These are phyloP conservation scores for Durio zibethinus DNA, from an alignment of 345 rosid species.

Conservation along the genomic window DNA sequence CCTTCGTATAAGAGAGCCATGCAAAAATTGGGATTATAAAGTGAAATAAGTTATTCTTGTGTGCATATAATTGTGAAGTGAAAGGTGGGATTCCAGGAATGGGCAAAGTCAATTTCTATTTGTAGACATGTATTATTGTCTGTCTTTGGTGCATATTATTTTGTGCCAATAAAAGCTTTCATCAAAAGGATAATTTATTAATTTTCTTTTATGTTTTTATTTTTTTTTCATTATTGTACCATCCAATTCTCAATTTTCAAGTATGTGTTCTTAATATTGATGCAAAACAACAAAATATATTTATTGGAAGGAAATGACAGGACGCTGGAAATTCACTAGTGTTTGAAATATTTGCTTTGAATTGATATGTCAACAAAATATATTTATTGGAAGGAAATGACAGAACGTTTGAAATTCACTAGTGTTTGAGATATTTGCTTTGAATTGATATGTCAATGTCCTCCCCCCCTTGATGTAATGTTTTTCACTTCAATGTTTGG, in stretches of 20 bases:
- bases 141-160: conserved; percentile 18
- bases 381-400: not conserved
- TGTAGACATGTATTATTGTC: conserved; percentile 12
- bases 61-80: conserved; percentile 1
- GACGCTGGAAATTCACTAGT: not conserved
- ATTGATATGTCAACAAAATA: not conserved
- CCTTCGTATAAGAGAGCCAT: conserved; percentile 11
- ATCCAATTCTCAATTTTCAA: not conserved
- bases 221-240: not conserved
- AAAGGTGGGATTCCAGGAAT: not conserved
- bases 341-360: not conserved
- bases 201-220: not conserved
- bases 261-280: not conserved
- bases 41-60: conserved; percentile 7
- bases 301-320: not conserved
- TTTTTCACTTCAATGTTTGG: not conserved
- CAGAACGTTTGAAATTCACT: not conserved
- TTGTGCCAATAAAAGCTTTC: conserved; percentile 18
- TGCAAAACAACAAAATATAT: not conserved
- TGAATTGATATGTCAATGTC: conserved; percentile 3
- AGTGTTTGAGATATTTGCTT: not conserved
- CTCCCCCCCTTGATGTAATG: not conserved
- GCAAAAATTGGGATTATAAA: conserved; percentile 11
- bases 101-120: conserved; percentile 4
- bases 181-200: not conserved